Conservation (phyloP, 163 green algal species). For the Dunaliella salina region DNA sequence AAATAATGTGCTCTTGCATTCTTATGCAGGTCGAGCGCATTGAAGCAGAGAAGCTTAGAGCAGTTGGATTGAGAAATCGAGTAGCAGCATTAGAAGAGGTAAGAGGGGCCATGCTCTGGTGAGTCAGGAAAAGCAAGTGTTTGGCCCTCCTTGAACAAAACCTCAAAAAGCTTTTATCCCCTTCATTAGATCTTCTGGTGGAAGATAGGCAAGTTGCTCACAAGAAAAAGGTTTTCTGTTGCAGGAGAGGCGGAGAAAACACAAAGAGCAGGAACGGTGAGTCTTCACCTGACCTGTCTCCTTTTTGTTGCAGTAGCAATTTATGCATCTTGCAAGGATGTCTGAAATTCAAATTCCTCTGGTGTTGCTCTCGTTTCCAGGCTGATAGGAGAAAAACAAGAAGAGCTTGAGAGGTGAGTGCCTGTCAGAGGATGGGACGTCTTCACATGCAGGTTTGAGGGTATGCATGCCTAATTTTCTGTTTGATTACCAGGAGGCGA, state of each 20-base stretch:
- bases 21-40: constrained; percentile 44
- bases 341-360: too few species aligned
- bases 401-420: constrained; percentile 56
- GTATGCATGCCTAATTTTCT: too few species aligned
- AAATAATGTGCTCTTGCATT: too few species aligned
- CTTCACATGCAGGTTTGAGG: too few species aligned
- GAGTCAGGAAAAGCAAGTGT: neutral
- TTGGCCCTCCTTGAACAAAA: too few species aligned
- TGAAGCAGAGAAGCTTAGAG: constrained; percentile 57
- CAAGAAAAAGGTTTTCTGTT: neutral
- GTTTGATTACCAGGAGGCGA: too few species aligned
- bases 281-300: neutral
- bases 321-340: too few species aligned
- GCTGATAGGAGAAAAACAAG: constrained; percentile 51
- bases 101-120: neutral
- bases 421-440: too few species aligned
- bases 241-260: constrained; percentile 48
- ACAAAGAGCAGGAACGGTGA: constrained; percentile 47
- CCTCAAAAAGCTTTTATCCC: too few species aligned
- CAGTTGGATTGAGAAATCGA: constrained; percentile 54
- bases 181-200: too few species aligned
- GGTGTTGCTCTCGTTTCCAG: neutral
- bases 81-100: constrained; percentile 55
- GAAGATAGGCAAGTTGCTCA: too few species aligned
- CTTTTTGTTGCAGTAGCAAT: too few species aligned